Evolutionary conservation across 768 basidiomycete species (phyloP).

Genomic region (Podaxis pistillaris): DNA sequence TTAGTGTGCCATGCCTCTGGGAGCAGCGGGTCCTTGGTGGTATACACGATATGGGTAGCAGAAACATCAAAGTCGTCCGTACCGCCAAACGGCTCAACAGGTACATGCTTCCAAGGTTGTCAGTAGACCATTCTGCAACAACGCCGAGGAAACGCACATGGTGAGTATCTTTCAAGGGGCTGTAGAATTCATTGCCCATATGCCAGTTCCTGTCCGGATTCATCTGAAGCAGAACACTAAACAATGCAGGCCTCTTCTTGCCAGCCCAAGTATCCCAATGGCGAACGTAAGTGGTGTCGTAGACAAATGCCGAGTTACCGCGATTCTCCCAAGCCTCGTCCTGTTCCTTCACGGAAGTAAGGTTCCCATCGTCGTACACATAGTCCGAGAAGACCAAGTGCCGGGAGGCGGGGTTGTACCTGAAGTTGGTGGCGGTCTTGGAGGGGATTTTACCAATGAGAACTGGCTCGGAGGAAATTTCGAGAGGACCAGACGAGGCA

Average conservation of each 20-base stretch:
- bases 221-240: slow-evolving; percentile 58
- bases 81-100: slow-evolving; percentile 88
- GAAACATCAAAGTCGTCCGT: slow-evolving; percentile 80
- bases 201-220: slow-evolving; percentile 50
- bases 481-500: slow-evolving; percentile 26
- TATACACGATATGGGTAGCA: slow-evolving; percentile 68
- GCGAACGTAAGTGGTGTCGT: slow-evolving; percentile 65
- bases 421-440: slow-evolving; percentile 68
- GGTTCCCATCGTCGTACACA: slow-evolving; percentile 74
- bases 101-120: slow-evolving; percentile 46
- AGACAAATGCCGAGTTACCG: slow-evolving; percentile 71
- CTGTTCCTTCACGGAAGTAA: slow-evolving; percentile 64
- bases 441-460: slow-evolving; percentile 69
- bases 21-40: slow-evolving; percentile 79
- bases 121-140: background rate
- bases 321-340: slow-evolving; percentile 73
- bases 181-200: slow-evolving; percentile 50
- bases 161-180: slow-evolving; percentile 62
- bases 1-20: slow-evolving; percentile 85
- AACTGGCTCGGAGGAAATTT: slow-evolving; percentile 35
- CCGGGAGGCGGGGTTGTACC: slow-evolving; percentile 52
- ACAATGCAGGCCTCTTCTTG: slow-evolving; percentile 69
- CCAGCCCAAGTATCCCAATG: slow-evolving; percentile 81
- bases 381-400: slow-evolving; percentile 82
- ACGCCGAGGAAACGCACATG: slow-evolving; percentile 49